Percentiles rank a stretch among this genome's conserved stretches.
Evolutionary conservation across 2,329 filamentous ascomycete genomes (phyloP).

Genomic region (Chaetothyriales sp.): DNA sequence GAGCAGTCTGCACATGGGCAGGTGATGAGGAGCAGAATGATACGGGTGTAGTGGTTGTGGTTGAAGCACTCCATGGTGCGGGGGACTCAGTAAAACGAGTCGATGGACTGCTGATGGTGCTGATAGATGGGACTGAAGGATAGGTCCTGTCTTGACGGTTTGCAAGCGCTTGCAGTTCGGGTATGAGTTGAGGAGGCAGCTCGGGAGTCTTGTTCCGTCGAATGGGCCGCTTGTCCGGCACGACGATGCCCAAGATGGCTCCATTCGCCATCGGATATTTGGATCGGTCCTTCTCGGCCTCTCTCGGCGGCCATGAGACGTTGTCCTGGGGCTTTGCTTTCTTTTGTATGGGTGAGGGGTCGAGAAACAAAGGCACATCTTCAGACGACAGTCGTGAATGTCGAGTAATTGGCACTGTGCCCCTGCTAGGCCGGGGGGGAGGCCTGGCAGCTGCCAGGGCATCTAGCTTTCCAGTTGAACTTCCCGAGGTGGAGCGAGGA

Average conservation of each 20-base stretch:
- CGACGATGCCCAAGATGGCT: constrained; percentile 10
- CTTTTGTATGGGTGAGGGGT: background rate
- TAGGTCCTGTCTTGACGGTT: constrained; percentile 2
- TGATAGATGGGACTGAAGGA: constrained; percentile 4
- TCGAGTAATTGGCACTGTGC: background rate
- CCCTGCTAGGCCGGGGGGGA: background rate
- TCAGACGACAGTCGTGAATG: background rate
- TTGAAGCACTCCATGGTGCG: constrained; percentile 16
- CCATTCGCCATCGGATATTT: background rate
- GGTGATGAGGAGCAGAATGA: constrained; percentile 36
- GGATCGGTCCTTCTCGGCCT: background rate
- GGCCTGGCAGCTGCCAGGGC: background rate
- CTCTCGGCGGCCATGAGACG: background rate
- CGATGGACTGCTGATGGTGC: constrained; percentile 16
- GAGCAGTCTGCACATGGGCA: constrained; percentile 23
- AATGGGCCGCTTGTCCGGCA: constrained; percentile 4
- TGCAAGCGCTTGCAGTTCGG: constrained; percentile 16
- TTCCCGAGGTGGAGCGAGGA: background rate
- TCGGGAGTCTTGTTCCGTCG: constrained; percentile 3
- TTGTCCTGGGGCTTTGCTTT: background rate
- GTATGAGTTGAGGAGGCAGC: constrained; percentile 15
- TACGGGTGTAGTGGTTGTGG: constrained; percentile 31
- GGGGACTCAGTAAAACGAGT: constrained; percentile 15
- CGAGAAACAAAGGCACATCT: background rate
- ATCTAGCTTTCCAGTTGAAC: background rate